Evolutionary conservation across 2,329 filamentous ascomycete genomes (phyloP), one percentile per base, ranked within the genome.

Genomic region (Teratosphaeria viscida): DNA sequence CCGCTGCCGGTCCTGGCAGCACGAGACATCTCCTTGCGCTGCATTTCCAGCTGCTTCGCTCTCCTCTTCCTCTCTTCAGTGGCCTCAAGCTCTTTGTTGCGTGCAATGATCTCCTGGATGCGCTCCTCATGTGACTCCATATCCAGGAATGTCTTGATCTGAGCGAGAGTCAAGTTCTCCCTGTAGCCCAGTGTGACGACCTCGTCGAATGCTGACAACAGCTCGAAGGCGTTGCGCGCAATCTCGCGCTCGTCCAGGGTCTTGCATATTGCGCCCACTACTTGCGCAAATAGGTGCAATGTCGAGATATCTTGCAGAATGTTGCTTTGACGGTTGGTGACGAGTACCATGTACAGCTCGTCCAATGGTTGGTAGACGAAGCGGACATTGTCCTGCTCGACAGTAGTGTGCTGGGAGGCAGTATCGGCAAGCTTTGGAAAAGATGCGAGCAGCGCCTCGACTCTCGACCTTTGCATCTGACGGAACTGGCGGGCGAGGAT

Each of bases 101-200:
- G 72, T 61, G 67, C 90, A 72, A 96, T 96, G 64, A 96, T 99
- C 73, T 96, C 94, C 76, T 99, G 94, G 67, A 99, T 97, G 72
- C 94, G 86, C 81, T 99, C 94, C 77, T 99, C 95, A 71, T 99
- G 94, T 76, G 88, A 94, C 76, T 99, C 94, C 94, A 99, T 99
- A 72, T 97, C 95, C 67, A 99, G 77, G 81, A 99, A 99, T 2
- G 94, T 96, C 82, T 95, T 96, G 80, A 99, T 99, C 78, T 99
- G 95, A 76, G 86, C 90, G 69, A 99, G 84, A 27, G 92, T 95
- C 67, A 99, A 79, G 76, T 99, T 99, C 79, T 99, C 94, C 71
- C 94, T 80, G 78, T 99, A 97, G 12, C 94, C 94, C 64, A 96
- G 81, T 0, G 92, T 96, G 62, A 99, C 92, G 61, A 99, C 83